These are phyloP conservation scores for Colletotrichum chlorophyti DNA, from an alignment of 2,329 filamentous ascomycete species.

Conservation along the genomic window DNA sequence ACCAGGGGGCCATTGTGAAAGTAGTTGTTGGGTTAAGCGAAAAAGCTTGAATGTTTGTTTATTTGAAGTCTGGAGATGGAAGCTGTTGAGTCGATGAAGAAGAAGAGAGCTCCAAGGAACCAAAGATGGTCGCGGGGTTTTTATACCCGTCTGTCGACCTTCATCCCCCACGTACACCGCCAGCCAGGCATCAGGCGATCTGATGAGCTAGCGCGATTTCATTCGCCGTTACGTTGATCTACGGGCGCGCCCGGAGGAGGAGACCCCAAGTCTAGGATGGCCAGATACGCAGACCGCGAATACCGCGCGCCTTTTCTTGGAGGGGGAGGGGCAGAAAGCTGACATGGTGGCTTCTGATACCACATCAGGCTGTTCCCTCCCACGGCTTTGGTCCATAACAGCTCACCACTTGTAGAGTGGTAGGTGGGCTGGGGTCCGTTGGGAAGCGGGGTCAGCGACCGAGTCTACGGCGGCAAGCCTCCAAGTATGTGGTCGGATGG, in stretches of 20 bases:
- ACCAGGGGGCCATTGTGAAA: conserved; percentile 30
- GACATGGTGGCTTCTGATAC: conserved; percentile 20
- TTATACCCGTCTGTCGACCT: conserved; percentile 14
- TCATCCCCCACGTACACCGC: conserved; percentile 13
- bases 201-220: conserved; percentile 8
- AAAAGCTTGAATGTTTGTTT: conserved; percentile 15
- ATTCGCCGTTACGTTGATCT: conserved; percentile 16
- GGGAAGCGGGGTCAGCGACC: conserved; percentile 16
- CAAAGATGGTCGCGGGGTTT: conserved; percentile 5
- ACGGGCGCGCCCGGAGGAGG: conserved; percentile 5
- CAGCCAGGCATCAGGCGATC: conserved; percentile 21
- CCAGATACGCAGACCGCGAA: conserved; percentile 11
- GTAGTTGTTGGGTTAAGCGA: conserved; percentile 16
- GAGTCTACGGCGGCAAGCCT: conserved; percentile 4
- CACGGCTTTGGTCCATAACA: conserved; percentile 10
- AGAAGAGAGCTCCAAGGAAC: neutral
- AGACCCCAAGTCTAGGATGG: neutral
- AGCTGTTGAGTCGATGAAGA: conserved; percentile 23
- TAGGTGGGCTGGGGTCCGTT: neutral
- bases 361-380: conserved; percentile 17
- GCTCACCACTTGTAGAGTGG: neutral
- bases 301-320: conserved; percentile 5
- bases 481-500: conserved; percentile 3
- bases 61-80: neutral
- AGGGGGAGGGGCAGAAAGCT: conserved; percentile 4